Percentiles rank a stretch among this genome's conserved stretches.
Evolutionary conservation across 2,329 filamentous ascomycete genomes (phyloP).

Genomic region (Calycina marina): DNA sequence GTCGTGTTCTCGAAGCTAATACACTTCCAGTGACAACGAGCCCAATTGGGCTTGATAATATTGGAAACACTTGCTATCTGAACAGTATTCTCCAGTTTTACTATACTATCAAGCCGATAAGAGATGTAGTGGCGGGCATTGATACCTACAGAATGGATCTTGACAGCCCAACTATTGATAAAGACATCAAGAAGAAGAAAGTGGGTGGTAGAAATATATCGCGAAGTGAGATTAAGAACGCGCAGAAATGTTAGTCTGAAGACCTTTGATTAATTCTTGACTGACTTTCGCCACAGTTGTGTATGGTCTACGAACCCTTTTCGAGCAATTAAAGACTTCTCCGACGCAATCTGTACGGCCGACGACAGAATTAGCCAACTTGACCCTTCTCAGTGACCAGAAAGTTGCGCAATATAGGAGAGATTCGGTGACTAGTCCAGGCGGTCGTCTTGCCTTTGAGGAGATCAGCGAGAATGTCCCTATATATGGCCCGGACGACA

Average conservation of each 20-base stretch:
- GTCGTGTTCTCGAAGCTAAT: too few relatives aligned
- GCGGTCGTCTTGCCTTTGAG: slow-evolving; percentile 14
- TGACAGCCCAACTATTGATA: slow-evolving; percentile 29
- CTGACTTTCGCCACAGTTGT: slow-evolving; percentile 42
- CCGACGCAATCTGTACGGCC: slow-evolving; percentile 50
- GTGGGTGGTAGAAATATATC: slow-evolving; percentile 62
- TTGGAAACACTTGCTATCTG: slow-evolving; percentile 95
- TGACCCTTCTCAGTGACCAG: slow-evolving; percentile 53
- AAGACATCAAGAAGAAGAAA: slow-evolving; percentile 47
- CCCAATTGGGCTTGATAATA: slow-evolving; percentile 81
- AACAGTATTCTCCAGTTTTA: slow-evolving; percentile 95
- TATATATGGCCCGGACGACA: slow-evolving; percentile 16
- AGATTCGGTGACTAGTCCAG: slow-evolving; percentile 28
- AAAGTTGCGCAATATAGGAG: slow-evolving; percentile 36
- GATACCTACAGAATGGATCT: slow-evolving; percentile 56
- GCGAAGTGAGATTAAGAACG: slow-evolving; percentile 38
- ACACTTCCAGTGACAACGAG: too few relatives aligned
- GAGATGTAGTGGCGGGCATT: slow-evolving; percentile 66
- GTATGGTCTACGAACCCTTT: slow-evolving; percentile 56
- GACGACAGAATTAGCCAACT: slow-evolving; percentile 62
- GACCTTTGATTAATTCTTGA: slow-evolving; percentile 1
- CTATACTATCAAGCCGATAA: slow-evolving; percentile 71
- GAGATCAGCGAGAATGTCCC: slow-evolving; percentile 10
- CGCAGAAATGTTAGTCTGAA: slow-evolving; percentile 55
- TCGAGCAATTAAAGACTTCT: slow-evolving; percentile 53